phyloP scores from a whole-genome alignment of 2,329 filamentous ascomycete species.

The Beauveria australis region DNA sequence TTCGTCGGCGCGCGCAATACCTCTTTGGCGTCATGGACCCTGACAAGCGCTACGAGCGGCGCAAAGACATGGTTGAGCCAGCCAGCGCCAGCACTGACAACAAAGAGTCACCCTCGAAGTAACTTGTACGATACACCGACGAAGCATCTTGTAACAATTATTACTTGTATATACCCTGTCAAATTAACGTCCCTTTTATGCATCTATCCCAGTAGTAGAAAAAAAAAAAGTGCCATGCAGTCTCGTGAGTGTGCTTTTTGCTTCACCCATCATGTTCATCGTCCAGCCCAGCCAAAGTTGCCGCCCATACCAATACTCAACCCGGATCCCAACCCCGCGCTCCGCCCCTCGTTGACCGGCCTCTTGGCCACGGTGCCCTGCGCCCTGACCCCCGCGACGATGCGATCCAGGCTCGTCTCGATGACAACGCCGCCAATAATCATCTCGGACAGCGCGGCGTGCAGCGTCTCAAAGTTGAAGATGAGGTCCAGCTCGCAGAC shows the following conservation, averaged over 20 bases:
- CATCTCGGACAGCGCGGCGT: slow-evolving; percentile 87
- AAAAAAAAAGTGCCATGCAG: not conserved
- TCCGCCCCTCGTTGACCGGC: slow-evolving; percentile 62
- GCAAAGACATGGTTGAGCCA: slow-evolving; percentile 28
- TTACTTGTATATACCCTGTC: slow-evolving; percentile 10
- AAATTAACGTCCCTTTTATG: not conserved
- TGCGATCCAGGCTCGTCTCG: slow-evolving; percentile 81
- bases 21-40: slow-evolving; percentile 33
- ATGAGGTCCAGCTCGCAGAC: slow-evolving; percentile 97
- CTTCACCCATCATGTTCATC: slow-evolving; percentile 18
- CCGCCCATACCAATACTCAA: slow-evolving; percentile 50
- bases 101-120: slow-evolving; percentile 20
- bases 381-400: slow-evolving; percentile 73
- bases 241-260: not conserved
- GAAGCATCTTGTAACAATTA: slow-evolving; percentile 22
- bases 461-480: slow-evolving; percentile 97
- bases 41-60: slow-evolving; percentile 34
- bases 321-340: slow-evolving; percentile 37
- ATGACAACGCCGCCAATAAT: slow-evolving; percentile 91
- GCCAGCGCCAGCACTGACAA: slow-evolving; percentile 16
- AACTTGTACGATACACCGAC: slow-evolving; percentile 19
- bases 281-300: slow-evolving; percentile 47
- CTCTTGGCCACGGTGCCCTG: slow-evolving; percentile 73
- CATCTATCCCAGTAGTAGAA: not conserved
- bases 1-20: slow-evolving; percentile 28